phyloP scores from a whole-genome alignment of 352 stramenopile genomes.

The Blastocystis sp. region DNA sequence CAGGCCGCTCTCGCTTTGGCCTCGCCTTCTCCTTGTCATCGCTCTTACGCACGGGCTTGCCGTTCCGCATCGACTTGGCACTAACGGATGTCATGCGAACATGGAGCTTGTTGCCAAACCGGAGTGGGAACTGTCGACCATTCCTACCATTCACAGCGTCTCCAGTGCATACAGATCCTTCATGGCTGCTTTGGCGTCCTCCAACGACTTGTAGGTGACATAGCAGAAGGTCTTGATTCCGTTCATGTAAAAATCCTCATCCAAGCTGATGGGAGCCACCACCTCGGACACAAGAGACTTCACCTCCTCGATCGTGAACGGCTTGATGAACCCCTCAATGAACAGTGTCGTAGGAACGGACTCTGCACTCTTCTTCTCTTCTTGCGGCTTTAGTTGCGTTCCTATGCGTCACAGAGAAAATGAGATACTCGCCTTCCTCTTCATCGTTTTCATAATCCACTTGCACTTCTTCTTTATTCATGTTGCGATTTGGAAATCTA shows the following conservation, averaged over 20 bases:
- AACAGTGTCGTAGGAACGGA: slow-evolving; percentile 38
- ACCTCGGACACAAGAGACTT: slow-evolving; percentile 44
- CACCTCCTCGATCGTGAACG: slow-evolving; percentile 27
- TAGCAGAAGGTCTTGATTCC: slow-evolving; percentile 48
- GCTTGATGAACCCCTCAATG: slow-evolving; percentile 59
- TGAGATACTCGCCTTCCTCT: not conserved
- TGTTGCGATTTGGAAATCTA: not conserved
- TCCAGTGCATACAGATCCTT: slow-evolving; percentile 8
- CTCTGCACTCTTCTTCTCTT: slow-evolving; percentile 10
- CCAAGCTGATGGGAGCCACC: slow-evolving; percentile 29
- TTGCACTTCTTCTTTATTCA: slow-evolving; percentile 58
- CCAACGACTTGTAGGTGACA: slow-evolving; percentile 45
- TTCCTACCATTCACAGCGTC: not conserved
- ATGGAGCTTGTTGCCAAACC: slow-evolving; percentile 41
- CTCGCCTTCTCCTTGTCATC: not conserved
- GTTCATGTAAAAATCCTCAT: slow-evolving; percentile 61
- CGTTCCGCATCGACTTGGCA: slow-evolving; percentile 7
- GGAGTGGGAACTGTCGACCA: slow-evolving; percentile 14
- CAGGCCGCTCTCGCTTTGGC: not conserved
- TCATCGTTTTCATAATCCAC: slow-evolving; percentile 63
- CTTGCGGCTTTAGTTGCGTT: slow-evolving; percentile 19
- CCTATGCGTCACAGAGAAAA: slow-evolving; percentile 6
- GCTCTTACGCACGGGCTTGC: not conserved
- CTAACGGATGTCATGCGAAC: slow-evolving; percentile 31
- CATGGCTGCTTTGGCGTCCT: slow-evolving; percentile 26